Base-by-base conservation (phyloP, 139 green algal species). In the Chlamydomonas urium region DNA sequence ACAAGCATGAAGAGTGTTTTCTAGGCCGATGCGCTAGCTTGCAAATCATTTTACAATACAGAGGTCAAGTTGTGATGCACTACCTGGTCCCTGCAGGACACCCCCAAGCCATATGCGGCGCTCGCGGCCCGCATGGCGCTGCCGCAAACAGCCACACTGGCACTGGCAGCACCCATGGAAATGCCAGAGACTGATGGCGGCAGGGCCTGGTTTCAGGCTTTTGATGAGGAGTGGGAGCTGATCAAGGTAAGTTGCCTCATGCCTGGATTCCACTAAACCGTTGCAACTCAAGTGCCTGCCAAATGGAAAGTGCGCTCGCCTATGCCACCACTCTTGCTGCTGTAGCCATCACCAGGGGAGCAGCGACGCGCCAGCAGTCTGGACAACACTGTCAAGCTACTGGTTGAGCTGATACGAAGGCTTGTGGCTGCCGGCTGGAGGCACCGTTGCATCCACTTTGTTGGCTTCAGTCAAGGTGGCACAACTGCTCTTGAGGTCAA, bases 131-230 rank as follows among this genome's bases (percentile, higher is more conserved):
- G 38, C 3, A 76, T 85, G 75, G 35, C 38, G 38, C 73, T 85
- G 47, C 80, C 80, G 24, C 74, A 80, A 68, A 83, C 80, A 0
- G 72, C 75, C 0, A 65, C 62, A n/a, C 58, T 85, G 63, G 76
- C 76, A 17, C 65, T 86, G 58, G 48, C 69, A 3, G 80, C 76
- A 0, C 73, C 73, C 0, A 47, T 74, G 24, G 33, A 50, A 19
- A 73, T 62, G 17, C 53, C 53, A 29, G 53, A 62, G 53, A 35
- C 53, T 5, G 53, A 32, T 26, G 73, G 72, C 1, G 79, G 79
- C 17, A 66, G 75, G 23, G 66, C 66, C 14, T 85, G 79, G 79
- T 75, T 76, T 35, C 48, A 32, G 0, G 72, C 56, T 1, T 83
- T 83, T 66, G 69, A 75, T 3, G 58, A 62, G 2, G 47, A 76